Conservation (phyloP, 2,329 filamentous ascomycete species). For the Hypomyces perniciosus region DNA sequence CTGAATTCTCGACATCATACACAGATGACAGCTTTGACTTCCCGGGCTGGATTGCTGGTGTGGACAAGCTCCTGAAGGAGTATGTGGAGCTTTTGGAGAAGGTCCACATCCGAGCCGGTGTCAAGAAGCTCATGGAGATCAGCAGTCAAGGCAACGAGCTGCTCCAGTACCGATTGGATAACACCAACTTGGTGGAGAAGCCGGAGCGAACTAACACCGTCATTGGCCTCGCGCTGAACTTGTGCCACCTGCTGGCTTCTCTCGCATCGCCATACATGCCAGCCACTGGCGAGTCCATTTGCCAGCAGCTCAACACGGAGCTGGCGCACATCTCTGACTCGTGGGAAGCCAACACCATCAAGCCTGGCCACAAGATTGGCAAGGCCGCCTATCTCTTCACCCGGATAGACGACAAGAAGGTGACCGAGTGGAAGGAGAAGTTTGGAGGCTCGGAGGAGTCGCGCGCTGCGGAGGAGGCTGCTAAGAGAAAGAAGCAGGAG, state of each 20-base stretch:
- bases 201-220: constrained; percentile 50
- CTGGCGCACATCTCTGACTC: constrained; percentile 49
- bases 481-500: constrained; percentile 33
- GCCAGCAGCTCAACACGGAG: constrained; percentile 61
- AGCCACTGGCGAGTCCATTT: constrained; percentile 66
- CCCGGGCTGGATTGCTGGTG: constrained; percentile 16
- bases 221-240: constrained; percentile 77
- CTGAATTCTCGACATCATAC: constrained; percentile 52
- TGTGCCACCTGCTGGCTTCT: constrained; percentile 73
- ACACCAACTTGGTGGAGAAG: constrained; percentile 48
- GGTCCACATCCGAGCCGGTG: constrained; percentile 62
- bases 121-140: constrained; percentile 60
- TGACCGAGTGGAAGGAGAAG: constrained; percentile 73
- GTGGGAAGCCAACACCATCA: constrained; percentile 57
- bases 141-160: constrained; percentile 51
- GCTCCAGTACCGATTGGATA: constrained; percentile 49
- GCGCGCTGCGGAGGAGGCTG: constrained; percentile 11
- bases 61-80: constrained; percentile 56
- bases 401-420: constrained; percentile 75
- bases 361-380: constrained; percentile 73
- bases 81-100: constrained; percentile 65
- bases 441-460: constrained; percentile 44
- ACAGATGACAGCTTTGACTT: constrained; percentile 48
- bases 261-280: constrained; percentile 83
- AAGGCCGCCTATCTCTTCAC: constrained; percentile 74